Base-by-base conservation (phyloP, 139 green algal species). In the Pseudopediastrum boryanum region DNA sequence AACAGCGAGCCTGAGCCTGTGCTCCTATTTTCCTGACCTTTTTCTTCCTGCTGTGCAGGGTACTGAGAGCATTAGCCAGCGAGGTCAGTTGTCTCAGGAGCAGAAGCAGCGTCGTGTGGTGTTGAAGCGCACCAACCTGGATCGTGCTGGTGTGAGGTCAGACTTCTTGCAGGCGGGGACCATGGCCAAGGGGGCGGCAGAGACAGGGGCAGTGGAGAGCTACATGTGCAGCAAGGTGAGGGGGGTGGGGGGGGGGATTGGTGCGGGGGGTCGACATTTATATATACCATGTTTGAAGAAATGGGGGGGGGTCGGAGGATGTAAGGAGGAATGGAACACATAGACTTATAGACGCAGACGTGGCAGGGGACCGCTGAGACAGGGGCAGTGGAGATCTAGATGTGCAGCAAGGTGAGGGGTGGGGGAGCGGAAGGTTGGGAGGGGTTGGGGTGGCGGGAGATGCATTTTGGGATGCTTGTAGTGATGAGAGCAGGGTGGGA, bases 31-130 rank as follows among this genome's bases (percentile, higher is more conserved):
- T 27, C 63, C 46, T 67, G 2, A 25, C 54, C 31, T 33, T 69
- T 38, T 3, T 42, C 10, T 12, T 42, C 4, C 7, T 63, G 35
- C 9, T 48, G n/a, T 79, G 41, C 76, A 88, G 62, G 59, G 72
- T 7, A 63, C 65, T n/a, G 42, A 84, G 41, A 82, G 71, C 6
- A 69, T 82, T 44, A 75, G 74, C 16, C 38, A 38, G 33, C 78
- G 81, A 33, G 71, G 58, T 21, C 67, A 89, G 56, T 84, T 98
- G 48, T 93, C 85, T 1, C 21, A 71, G 3, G 90, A 94, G 78
- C 88, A 97, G 85, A 97, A 98, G 85, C 89, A 89, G 77, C 84
- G 90, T 41, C 85, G 94, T 8, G 93, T 98, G 50, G 93, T 98
- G 64, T 85, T 98, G 21, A 98, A 98, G 82, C 85, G 90, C 13